Percentiles rank a stretch among this genome's conserved stretches.
These are phyloP conservation scores for Saturnispora halmiae DNA, from an alignment of 805 yeast species.

Conservation along the genomic window DNA sequence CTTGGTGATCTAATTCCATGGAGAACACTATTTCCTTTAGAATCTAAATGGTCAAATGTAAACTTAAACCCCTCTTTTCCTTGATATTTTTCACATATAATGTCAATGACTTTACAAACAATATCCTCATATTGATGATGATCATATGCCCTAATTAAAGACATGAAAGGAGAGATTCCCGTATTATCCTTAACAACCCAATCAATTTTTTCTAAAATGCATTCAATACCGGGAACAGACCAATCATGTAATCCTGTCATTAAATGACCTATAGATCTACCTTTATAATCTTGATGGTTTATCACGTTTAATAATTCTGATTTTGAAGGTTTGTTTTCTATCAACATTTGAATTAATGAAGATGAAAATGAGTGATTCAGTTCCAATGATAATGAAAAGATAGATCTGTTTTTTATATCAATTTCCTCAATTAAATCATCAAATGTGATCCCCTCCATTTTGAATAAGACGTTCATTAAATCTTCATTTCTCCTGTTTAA, in stretches of 20 bases:
- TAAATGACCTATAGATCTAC: constrained; percentile 67
- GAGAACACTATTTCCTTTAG: constrained; percentile 62
- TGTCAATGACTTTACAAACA: constrained; percentile 30
- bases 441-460: constrained; percentile 43
- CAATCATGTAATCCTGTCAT: constrained; percentile 22
- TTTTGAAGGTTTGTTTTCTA: constrained; percentile 25
- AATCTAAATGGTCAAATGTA: constrained; percentile 59
- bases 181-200: constrained; percentile 62
- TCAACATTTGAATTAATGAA: constrained; percentile 38
- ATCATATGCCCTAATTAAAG: constrained; percentile 73
- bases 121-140: constrained; percentile 50
- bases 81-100: constrained; percentile 39
- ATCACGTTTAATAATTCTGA: constrained; percentile 43
- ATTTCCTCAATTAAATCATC: constrained; percentile 63
- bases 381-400: constrained; percentile 55
- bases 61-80: constrained; percentile 24
- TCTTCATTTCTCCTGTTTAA: constrained; percentile 38
- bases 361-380: constrained; percentile 32
- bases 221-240: not conserved
- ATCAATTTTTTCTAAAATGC: constrained; percentile 23
- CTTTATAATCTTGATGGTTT: constrained; percentile 40
- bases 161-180: constrained; percentile 71
- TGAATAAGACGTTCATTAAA: constrained; percentile 39
- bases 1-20: constrained; percentile 52
- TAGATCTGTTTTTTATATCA: constrained; percentile 43